Conservation (phyloP, 2,329 filamentous ascomycete genomes). For the Hawksworthiomyces lignivorus region DNA sequence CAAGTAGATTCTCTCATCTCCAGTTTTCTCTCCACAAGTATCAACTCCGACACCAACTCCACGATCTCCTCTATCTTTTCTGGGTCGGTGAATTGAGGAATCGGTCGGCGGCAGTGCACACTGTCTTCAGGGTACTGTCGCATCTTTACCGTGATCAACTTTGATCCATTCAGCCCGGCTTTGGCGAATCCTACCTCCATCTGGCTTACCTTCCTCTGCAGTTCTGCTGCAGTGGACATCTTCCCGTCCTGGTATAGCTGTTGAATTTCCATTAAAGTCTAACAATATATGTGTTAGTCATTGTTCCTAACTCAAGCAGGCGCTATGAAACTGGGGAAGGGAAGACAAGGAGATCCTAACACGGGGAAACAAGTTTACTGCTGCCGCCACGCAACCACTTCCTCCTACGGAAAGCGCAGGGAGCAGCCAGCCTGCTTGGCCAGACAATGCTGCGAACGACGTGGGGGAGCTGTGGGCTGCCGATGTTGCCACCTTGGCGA, state of each 20-base stretch:
- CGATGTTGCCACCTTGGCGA: not conserved
- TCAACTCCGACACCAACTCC: too few relatives aligned
- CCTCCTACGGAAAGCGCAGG: not conserved
- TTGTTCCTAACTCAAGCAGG: too few relatives aligned
- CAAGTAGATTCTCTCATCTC: too few relatives aligned
- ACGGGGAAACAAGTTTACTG: conserved; percentile 1
- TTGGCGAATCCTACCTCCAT: conserved; percentile 1
- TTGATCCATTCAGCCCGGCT: not conserved
- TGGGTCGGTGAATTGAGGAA: conserved; percentile 1
- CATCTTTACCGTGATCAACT: conserved; percentile 1
- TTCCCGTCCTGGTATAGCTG: not conserved
- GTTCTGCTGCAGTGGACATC: not conserved
- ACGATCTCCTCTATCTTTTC: too few relatives aligned
- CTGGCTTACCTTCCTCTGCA: conserved; percentile 1
- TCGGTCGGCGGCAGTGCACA: conserved; percentile 3
- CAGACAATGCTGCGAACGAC: not conserved
- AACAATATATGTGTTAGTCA: too few relatives aligned
- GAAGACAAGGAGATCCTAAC: too few relatives aligned
- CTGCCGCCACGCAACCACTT: not conserved
- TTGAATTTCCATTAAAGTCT: not conserved
- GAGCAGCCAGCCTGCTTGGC: not conserved
- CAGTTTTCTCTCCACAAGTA: too few relatives aligned
- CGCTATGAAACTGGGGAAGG: too few relatives aligned
- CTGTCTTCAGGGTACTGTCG: not conserved
- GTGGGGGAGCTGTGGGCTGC: not conserved